These are phyloP conservation scores for Prunus armeniaca DNA, from an alignment of 306 rosid genomes.

Conservation along the genomic window DNA sequence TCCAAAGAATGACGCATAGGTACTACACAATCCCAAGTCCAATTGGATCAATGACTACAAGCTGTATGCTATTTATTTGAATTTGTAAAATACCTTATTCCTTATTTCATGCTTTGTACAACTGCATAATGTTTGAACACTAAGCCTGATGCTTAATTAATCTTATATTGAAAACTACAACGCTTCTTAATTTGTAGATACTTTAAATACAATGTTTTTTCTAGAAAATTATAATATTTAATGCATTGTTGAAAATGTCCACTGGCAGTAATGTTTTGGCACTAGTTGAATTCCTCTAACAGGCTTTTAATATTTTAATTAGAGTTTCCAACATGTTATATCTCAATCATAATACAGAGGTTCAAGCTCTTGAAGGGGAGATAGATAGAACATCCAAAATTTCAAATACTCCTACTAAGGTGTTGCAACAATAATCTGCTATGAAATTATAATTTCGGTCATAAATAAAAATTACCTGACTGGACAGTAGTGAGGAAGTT, in stretches of 20 bases:
- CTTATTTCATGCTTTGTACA: background rate
- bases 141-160: background rate
- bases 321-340: background rate
- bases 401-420: background rate
- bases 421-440: background rate
- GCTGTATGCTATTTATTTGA: background rate
- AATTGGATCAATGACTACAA: background rate
- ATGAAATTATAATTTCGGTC: background rate
- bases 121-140: background rate
- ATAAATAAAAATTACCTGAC: conserved; percentile 52
- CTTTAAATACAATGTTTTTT: background rate
- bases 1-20: background rate
- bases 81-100: background rate
- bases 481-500: conserved; percentile 96
- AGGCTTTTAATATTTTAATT: background rate
- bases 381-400: background rate
- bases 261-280: background rate
- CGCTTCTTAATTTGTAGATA: background rate
- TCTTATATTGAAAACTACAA: background rate
- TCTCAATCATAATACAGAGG: background rate
- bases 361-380: background rate
- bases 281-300: background rate
- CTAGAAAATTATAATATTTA: background rate
- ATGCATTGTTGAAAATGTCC: background rate
- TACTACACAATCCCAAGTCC: background rate